Conservation (phyloP, 768 basidiomycete genomes). For the Boletus reticuloceps region DNA sequence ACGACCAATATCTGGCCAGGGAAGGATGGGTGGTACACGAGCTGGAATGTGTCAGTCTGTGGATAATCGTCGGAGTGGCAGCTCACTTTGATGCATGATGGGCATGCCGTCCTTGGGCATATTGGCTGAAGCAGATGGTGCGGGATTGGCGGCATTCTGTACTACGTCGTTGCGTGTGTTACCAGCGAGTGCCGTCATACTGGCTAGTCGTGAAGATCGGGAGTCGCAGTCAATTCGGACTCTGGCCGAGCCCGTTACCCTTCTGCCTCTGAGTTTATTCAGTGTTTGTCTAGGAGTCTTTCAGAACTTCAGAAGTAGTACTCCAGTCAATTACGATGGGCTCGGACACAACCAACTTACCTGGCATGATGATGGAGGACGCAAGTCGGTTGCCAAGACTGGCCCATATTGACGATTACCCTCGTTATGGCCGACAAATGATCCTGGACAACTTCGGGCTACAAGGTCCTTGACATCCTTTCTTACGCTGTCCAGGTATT, state of each 20-base stretch:
- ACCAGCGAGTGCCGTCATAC: conserved; percentile 16
- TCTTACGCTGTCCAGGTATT: background rate
- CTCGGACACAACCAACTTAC: background rate
- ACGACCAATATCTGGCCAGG: conserved; percentile 82
- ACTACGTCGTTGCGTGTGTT: conserved; percentile 8
- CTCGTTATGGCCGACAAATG: conserved; percentile 96
- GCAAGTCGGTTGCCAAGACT: conserved; percentile 20
- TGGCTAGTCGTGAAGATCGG: background rate
- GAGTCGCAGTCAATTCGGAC: too few species aligned
- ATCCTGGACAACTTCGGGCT: conserved; percentile 88
- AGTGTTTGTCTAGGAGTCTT: too few species aligned
- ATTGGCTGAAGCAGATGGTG: conserved; percentile 9
- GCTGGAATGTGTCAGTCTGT: conserved; percentile 14
- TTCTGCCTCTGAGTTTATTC: too few species aligned
- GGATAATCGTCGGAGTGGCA: background rate
- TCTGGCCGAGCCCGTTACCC: too few species aligned
- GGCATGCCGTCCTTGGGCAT: conserved; percentile 36
- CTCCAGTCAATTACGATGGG: too few species aligned
- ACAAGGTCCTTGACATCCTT: conserved; percentile 48
- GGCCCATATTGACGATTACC: conserved; percentile 66
- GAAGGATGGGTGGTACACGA: conserved; percentile 50
- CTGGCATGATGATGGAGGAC: conserved; percentile 5
- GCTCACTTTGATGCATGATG: conserved; percentile 37
- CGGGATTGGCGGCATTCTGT: conserved; percentile 12
- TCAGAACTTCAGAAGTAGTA: too few species aligned